phyloP scores from a whole-genome alignment of 208 protist genomes.

The Porcisia hertigi region DNA sequence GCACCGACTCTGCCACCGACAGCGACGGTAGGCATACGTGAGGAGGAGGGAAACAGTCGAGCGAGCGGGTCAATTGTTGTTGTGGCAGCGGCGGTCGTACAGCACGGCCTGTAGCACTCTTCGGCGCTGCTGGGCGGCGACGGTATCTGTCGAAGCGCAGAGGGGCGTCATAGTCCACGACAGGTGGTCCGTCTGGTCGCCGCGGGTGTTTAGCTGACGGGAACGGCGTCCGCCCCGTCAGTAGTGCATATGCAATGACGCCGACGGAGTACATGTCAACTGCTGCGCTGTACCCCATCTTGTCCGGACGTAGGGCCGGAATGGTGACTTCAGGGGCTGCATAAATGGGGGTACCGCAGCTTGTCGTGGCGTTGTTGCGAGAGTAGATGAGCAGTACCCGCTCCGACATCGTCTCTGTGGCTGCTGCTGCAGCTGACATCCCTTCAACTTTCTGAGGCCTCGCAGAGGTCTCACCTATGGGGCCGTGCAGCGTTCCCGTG shows the following conservation, averaged over 20 bases:
- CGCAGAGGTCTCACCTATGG: neutral
- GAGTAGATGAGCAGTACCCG: constrained; percentile 31
- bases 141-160: constrained; percentile 20
- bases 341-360: constrained; percentile 76
- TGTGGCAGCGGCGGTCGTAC: constrained; percentile 3
- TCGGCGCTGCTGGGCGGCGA: neutral
- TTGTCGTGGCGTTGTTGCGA: constrained; percentile 54
- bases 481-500: neutral
- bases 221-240: constrained; percentile 53
- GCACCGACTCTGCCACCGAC: constrained; percentile 20
- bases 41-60: neutral
- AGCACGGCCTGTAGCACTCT: neutral
- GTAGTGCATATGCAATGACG: constrained; percentile 60
- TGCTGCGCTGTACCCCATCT: constrained; percentile 55
- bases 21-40: constrained; percentile 16
- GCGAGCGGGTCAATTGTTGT: neutral
- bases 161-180: constrained; percentile 35
- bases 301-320: constrained; percentile 32
- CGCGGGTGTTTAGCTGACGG: constrained; percentile 17
- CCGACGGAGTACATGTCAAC: constrained; percentile 78
- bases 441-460: neutral
- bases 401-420: constrained; percentile 16
- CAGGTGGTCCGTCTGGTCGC: constrained; percentile 16
- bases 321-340: constrained; percentile 61
- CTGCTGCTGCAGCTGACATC: neutral